A percentile compares a stretch with the other conserved stretches of the same genome.
phyloP scores from a whole-genome alignment of 1,139 yeast species.

The Sugiyamaella paludigena region DNA sequence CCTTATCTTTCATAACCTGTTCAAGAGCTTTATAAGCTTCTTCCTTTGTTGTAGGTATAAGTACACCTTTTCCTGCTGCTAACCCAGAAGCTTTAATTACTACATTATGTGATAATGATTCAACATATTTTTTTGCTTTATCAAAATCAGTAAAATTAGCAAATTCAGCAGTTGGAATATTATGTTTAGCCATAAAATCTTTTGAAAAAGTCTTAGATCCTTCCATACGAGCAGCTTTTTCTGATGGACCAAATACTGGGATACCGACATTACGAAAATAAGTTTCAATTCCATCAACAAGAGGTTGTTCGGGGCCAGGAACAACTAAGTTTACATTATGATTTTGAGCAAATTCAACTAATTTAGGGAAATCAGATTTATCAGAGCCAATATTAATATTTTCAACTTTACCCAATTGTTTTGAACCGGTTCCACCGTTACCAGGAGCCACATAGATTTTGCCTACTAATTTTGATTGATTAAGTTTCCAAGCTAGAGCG shows the following conservation, averaged over 20 bases:
- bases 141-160: slow-evolving; percentile 75
- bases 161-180: slow-evolving; percentile 91
- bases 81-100: slow-evolving; percentile 97
- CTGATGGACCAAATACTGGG: slow-evolving; percentile 94
- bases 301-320: slow-evolving; percentile 99
- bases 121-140: slow-evolving; percentile 69
- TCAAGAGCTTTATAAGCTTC: slow-evolving; percentile 85
- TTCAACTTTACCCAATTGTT: slow-evolving; percentile 51
- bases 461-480: slow-evolving; percentile 70
- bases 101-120: slow-evolving; percentile 58
- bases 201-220: slow-evolving; percentile 96
- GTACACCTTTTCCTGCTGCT: slow-evolving; percentile 98
- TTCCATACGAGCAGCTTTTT: slow-evolving; percentile 89
- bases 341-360: slow-evolving; percentile 47
- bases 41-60: slow-evolving; percentile 79
- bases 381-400: slow-evolving; percentile 68
- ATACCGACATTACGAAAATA: slow-evolving; percentile 73
- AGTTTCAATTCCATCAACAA: slow-evolving; percentile 86
- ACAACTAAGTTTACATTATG: slow-evolving; percentile 71
- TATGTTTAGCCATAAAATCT: slow-evolving; percentile 87
- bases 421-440: slow-evolving; percentile 81
- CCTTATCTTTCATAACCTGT: slow-evolving; percentile 85
- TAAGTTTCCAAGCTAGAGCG: slow-evolving; percentile 89
- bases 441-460: slow-evolving; percentile 93
- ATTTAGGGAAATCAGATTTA: slow-evolving; percentile 56